A percentile compares a stretch with the other conserved stretches of the same genome.
These are phyloP conservation scores for Lactarius vividus DNA, from an alignment of 768 basidiomycete genomes.

Conservation along the genomic window DNA sequence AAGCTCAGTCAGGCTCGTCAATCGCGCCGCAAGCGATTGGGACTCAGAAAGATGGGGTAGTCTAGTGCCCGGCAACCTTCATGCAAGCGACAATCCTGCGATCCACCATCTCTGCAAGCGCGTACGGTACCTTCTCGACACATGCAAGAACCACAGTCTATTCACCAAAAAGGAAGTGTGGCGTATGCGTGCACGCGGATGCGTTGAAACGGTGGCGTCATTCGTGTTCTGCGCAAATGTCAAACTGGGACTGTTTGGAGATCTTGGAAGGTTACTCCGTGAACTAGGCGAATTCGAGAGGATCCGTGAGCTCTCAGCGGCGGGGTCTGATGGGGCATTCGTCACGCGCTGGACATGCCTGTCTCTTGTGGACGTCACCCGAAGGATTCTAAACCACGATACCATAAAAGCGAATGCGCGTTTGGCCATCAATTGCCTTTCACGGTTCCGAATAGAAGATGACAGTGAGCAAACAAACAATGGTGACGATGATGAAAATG, in stretches of 20 bases:
- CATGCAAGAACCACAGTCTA: no score
- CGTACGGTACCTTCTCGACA: no score
- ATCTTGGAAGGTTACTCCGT: background rate
- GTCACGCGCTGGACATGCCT: background rate
- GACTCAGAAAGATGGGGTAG: no score
- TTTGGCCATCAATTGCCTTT: background rate
- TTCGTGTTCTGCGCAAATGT: no score
- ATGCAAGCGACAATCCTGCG: no score
- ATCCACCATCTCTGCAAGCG: no score
- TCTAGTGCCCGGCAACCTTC: background rate
- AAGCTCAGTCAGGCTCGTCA: no score
- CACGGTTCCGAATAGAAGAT: background rate
- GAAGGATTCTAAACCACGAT: background rate
- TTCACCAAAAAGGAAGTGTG: no score
- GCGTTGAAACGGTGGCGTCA: no score
- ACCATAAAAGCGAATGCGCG: background rate
- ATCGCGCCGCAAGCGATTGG: no score
- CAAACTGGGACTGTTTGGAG: constrained; percentile 3
- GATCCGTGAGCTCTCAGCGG: background rate
- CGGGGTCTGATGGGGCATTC: constrained; percentile 9
- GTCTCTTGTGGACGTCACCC: background rate
- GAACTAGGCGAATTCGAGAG: constrained; percentile 8
- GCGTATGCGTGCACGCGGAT: no score
- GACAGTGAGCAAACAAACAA: background rate
- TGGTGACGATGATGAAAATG: no score